phyloP scores from a whole-genome alignment of 306 rosid species.

The Cicer yamashitae region DNA sequence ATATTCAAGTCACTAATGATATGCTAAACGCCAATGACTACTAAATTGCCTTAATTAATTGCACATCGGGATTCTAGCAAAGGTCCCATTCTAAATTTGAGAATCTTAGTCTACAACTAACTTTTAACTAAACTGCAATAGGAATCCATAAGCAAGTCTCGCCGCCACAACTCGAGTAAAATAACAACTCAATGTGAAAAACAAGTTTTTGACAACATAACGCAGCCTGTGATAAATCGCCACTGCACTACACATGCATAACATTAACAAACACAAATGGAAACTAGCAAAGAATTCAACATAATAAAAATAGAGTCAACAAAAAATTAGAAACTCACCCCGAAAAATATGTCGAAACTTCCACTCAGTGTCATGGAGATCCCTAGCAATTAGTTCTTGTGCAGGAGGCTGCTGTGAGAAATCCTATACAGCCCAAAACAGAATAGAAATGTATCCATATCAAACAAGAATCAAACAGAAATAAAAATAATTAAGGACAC shows the following conservation, averaged over 20 bases:
- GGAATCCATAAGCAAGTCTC: no score
- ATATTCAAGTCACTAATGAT: not conserved
- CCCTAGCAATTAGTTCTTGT: conserved; percentile 85
- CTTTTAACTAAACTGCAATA: not conserved
- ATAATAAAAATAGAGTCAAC: not conserved
- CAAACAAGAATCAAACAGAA: conserved; percentile 36
- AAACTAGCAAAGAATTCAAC: no score
- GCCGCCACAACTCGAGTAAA: no score
- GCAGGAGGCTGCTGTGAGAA: conserved; percentile 86
- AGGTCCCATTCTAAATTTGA: not conserved
- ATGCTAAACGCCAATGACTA: not conserved
- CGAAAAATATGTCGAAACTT: conserved; percentile 86
- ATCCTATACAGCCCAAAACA: conserved; percentile 62
- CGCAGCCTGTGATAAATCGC: no score
- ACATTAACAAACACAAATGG: no score
- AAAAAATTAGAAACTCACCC: conserved; percentile 49
- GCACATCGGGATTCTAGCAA: conserved; percentile 20
- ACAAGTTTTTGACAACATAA: not conserved
- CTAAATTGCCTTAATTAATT: not conserved
- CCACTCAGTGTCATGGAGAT: conserved; percentile 93
- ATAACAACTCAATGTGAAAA: not conserved
- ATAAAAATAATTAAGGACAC: conserved; percentile 27
- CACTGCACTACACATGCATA: no score
- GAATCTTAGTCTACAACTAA: conserved; percentile 1
- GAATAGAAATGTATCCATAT: conserved; percentile 40